phyloP scores from a whole-genome alignment of 1,139 yeast species.

The Saccharomyces hybrid region DNA sequence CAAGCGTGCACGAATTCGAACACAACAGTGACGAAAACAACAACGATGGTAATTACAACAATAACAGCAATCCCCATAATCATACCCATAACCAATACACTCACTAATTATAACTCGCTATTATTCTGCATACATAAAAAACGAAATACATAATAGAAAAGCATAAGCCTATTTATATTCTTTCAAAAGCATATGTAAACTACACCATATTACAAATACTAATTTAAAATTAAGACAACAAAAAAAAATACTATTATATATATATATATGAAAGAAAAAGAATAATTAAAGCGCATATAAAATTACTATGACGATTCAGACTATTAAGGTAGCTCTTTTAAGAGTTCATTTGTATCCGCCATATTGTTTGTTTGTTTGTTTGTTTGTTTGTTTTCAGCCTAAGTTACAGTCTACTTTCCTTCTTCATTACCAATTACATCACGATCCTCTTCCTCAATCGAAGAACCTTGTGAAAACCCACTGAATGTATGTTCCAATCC shows the following conservation, averaged over 20 bases:
- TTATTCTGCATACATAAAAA: not conserved
- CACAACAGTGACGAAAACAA: not conserved
- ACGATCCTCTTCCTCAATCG: not conserved
- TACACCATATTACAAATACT: not conserved
- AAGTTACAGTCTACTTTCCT: not conserved
- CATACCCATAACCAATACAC: not conserved
- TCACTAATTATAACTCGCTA: not conserved
- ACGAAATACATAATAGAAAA: not conserved
- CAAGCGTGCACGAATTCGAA: not conserved
- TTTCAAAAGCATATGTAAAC: not conserved
- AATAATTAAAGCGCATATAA: not conserved
- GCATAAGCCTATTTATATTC: not conserved
- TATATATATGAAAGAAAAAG: not conserved
- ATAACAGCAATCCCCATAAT: not conserved
- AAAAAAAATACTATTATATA: not conserved
- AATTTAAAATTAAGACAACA: not conserved
- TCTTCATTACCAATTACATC: not conserved
- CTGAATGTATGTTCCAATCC: slow-evolving; percentile 10
- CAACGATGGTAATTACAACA: not conserved
- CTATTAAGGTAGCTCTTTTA: not conserved
- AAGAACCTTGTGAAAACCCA: slow-evolving; percentile 18
- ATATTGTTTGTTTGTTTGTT: not conserved
- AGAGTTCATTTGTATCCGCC: not conserved
- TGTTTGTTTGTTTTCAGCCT: not conserved
- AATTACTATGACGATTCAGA: not conserved